Conservation (phyloP, 2,329 filamentous ascomycete genomes). For the Fusarium praegraminearum region DNA sequence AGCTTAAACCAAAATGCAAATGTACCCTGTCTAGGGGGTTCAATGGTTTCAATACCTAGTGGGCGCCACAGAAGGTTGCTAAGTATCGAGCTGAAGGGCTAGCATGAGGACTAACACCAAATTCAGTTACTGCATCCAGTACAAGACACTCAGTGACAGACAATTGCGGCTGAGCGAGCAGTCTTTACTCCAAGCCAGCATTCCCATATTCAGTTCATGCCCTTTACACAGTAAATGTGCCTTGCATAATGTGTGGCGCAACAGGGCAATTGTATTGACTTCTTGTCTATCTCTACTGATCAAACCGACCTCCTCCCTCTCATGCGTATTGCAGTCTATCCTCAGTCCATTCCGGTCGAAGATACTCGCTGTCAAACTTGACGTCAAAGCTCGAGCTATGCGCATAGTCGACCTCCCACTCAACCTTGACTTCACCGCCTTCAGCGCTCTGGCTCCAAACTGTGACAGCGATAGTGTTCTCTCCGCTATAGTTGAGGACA, state of each 20-base stretch:
- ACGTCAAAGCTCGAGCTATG: constrained; percentile 65
- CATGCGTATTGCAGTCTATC: constrained; percentile 53
- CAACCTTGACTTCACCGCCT: constrained; percentile 62
- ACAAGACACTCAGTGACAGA: not conserved
- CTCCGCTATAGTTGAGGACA: constrained; percentile 67
- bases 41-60: not conserved
- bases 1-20: not conserved
- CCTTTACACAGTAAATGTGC: not conserved
- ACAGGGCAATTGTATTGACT: not conserved
- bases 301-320: too few species aligned
- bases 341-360: constrained; percentile 64
- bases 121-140: not conserved
- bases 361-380: constrained; percentile 59
- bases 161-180: constrained; percentile 18
- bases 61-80: not conserved
- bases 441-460: constrained; percentile 70
- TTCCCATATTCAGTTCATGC: not conserved
- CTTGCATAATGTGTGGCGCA: not conserved
- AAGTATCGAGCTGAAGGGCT: not conserved
- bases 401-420: constrained; percentile 66
- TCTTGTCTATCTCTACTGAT: not conserved
- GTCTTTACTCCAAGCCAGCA: not conserved
- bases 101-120: not conserved
- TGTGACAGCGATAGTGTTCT: constrained; percentile 68
- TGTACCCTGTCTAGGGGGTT: not conserved